Percentiles rank a stretch among this genome's conserved stretches.
Evolutionary conservation across 306 rosid species (phyloP).

Genomic region (Dryas alaskensis): DNA sequence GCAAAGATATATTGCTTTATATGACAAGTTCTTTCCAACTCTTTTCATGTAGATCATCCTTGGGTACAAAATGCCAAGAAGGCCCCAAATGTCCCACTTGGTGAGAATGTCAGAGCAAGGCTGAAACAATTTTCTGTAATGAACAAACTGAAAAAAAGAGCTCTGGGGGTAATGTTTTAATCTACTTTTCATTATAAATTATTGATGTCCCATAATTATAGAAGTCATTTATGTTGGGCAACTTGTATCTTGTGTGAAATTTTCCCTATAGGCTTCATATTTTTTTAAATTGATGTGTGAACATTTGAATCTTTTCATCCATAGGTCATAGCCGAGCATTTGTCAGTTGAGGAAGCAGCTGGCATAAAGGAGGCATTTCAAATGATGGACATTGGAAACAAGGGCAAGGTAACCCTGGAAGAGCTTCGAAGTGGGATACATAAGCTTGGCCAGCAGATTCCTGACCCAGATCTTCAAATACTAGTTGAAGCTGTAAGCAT

Average conservation of each 20-base stretch:
- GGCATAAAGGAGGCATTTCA: conserved; percentile 59
- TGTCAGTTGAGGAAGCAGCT: conserved; percentile 62
- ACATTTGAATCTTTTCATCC: neutral
- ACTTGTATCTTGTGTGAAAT: neutral
- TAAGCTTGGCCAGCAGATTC: conserved; percentile 54
- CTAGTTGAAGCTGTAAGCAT: conserved; percentile 55
- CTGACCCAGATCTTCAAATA: conserved; percentile 54
- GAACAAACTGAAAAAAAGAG: conserved; percentile 65
- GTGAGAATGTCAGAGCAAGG: conserved; percentile 62
- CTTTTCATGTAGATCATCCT: conserved; percentile 42
- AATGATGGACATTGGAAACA: conserved; percentile 42
- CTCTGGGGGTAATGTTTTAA: conserved; percentile 45
- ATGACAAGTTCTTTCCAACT: neutral
- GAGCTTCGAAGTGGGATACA: conserved; percentile 52
- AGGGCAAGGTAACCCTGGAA: conserved; percentile 47
- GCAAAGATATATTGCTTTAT: neutral
- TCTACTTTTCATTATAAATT: neutral
- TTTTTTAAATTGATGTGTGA: neutral
- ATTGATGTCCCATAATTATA: neutral
- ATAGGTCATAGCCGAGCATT: conserved; percentile 59
- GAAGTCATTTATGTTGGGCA: neutral
- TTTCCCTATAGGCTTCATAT: conserved; percentile 1
- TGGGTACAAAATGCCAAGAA: conserved; percentile 60
- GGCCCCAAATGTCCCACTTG: conserved; percentile 60
- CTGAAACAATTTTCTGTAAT: conserved; percentile 57